Evolutionary conservation across 495 filamentous ascomycete species (phyloP).

Genomic region (Astrocystis sublimbata): DNA sequence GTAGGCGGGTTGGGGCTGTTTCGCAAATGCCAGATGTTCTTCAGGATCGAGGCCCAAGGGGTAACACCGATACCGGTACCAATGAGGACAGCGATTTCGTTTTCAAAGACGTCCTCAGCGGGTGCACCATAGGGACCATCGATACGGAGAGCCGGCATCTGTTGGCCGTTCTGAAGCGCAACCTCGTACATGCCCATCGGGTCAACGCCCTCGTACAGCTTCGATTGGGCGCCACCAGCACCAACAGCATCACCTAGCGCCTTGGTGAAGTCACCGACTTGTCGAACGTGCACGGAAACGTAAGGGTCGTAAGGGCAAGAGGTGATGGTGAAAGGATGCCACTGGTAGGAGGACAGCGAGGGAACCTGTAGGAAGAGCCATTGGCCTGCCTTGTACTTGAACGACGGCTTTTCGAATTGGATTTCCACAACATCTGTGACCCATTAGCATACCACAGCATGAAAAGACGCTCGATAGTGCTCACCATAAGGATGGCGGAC

Average conservation of each 20-base stretch:
- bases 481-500: slow-evolving; percentile 95
- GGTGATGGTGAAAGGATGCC: slow-evolving; percentile 99
- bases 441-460: slow-evolving; percentile 32
- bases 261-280: slow-evolving; percentile 94
- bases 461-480: slow-evolving; percentile 48
- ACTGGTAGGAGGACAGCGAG: slow-evolving; percentile 82
- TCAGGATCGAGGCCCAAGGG: slow-evolving; percentile 95
- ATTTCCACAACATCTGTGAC: slow-evolving; percentile 89
- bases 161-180: slow-evolving; percentile 87
- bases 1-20: slow-evolving; percentile 80
- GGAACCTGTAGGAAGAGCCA: slow-evolving; percentile 97
- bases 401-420: slow-evolving; percentile 91
- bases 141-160: slow-evolving; percentile 84
- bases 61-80: slow-evolving; percentile 98
- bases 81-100: slow-evolving; percentile 96
- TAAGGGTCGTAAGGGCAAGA: slow-evolving; percentile 96
- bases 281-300: slow-evolving; percentile 89
- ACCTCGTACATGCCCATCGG: slow-evolving; percentile 98
- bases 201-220: slow-evolving; percentile 86
- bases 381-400: slow-evolving; percentile 98
- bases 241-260: slow-evolving; percentile 89
- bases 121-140: slow-evolving; percentile 97
- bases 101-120: slow-evolving; percentile 96
- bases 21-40: slow-evolving; percentile 97
- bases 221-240: slow-evolving; percentile 78